Evolutionary conservation across 495 filamentous ascomycete species (phyloP).

Genomic region (Bacidia gigantensis): DNA sequence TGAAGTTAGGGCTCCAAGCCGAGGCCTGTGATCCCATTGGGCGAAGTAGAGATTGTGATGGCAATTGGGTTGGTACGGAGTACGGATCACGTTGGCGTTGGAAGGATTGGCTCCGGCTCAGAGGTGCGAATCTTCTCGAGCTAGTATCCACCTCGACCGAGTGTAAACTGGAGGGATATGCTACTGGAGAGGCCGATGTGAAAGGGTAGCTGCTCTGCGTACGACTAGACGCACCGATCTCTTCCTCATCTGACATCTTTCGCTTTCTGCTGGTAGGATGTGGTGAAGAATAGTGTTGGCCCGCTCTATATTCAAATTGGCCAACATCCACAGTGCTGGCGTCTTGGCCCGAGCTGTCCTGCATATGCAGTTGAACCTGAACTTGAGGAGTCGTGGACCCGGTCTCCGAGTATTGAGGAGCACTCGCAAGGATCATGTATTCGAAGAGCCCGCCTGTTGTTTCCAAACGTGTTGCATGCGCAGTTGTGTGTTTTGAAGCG

Average conservation of each 20-base stretch:
- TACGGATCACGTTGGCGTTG: constrained; percentile 2
- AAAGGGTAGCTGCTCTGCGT: constrained; percentile 25
- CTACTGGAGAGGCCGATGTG: constrained; percentile 17
- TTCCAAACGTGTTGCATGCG: constrained; percentile 46
- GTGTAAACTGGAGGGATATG: constrained; percentile 35
- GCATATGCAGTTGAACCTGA: constrained; percentile 58
- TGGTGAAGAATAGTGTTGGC: constrained; percentile 20
- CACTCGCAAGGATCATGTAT: constrained; percentile 60
- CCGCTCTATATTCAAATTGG: constrained; percentile 58
- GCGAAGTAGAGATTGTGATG: constrained; percentile 26
- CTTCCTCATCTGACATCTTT: constrained; percentile 36
- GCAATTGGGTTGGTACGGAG: constrained; percentile 12
- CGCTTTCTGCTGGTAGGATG: constrained; percentile 34
- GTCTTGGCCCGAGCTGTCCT: constrained; percentile 47
- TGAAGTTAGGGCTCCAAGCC: constrained; percentile 32
- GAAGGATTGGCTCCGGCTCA: constrained; percentile 4
- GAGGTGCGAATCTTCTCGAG: constrained; percentile 6
- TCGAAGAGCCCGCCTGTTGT: constrained; percentile 44
- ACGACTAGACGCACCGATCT: constrained; percentile 27
- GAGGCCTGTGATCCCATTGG: constrained; percentile 32
- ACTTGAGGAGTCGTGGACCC: constrained; percentile 53
- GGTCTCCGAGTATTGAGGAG: constrained; percentile 55
- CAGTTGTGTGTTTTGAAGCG: constrained; percentile 52
- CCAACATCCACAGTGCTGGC: constrained; percentile 55
- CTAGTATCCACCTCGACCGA: constrained; percentile 23